A percentile compares a stretch with the other conserved stretches of the same genome.
Evolutionary conservation across 2,329 filamentous ascomycete species (phyloP).

Genomic region (Aspergillus sp.): DNA sequence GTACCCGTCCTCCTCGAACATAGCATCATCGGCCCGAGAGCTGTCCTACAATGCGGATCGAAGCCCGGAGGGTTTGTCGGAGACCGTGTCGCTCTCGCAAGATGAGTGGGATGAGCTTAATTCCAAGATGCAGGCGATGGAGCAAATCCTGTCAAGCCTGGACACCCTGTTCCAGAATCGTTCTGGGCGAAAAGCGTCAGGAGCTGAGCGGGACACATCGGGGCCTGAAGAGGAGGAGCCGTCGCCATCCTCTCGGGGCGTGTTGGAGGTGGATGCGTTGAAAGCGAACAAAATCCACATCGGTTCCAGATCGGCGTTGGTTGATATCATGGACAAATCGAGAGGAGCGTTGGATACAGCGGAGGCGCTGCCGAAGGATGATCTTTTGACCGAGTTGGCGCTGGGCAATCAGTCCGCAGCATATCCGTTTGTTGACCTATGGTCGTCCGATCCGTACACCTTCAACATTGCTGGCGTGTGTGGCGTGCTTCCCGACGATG

Average conservation of each 20-base stretch:
- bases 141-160: slow-evolving; percentile 32
- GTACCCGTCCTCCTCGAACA: slow-evolving; percentile 11
- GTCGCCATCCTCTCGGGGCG: slow-evolving; percentile 23
- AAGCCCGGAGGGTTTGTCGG: slow-evolving; percentile 20
- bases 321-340: slow-evolving; percentile 54
- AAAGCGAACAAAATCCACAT: slow-evolving; percentile 57
- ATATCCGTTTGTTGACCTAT: slow-evolving; percentile 62
- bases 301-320: slow-evolving; percentile 57
- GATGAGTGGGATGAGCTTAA: slow-evolving; percentile 37
- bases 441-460: slow-evolving; percentile 59
- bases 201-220: slow-evolving; percentile 10
- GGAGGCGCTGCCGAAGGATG: slow-evolving; percentile 56
- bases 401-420: slow-evolving; percentile 60
- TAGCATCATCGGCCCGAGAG: slow-evolving; percentile 15
- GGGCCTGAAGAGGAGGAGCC: slow-evolving; percentile 10
- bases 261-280: slow-evolving; percentile 30
- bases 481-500: slow-evolving; percentile 55
- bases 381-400: slow-evolving; percentile 58
- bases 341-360: slow-evolving; percentile 35
- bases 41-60: slow-evolving; percentile 20
- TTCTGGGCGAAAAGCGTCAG: slow-evolving; percentile 19
- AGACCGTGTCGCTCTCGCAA: slow-evolving; percentile 31
- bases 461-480: slow-evolving; percentile 56
- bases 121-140: slow-evolving; percentile 34
- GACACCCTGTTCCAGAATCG: slow-evolving; percentile 30